These are phyloP conservation scores for Narthecium ossifragum DNA, from an alignment of 106 monocot genomes.

Conservation along the genomic window DNA sequence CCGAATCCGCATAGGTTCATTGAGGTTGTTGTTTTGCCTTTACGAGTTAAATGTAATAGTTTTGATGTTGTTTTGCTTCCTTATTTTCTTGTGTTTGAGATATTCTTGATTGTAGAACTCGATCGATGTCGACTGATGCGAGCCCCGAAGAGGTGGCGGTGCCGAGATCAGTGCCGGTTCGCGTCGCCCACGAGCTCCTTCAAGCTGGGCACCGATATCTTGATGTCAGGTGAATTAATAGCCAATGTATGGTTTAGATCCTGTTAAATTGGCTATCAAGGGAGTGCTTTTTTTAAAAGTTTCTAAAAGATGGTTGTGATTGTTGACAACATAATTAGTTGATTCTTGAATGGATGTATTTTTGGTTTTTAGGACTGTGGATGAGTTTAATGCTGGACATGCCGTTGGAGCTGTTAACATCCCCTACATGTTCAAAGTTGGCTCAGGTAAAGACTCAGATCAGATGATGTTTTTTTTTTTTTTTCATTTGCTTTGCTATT, in stretches of 20 bases:
- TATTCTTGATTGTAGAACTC: not conserved
- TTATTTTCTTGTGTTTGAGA: no score
- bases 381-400: slow-evolving; percentile 70
- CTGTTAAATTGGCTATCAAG: not conserved
- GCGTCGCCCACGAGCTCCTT: slow-evolving; percentile 75
- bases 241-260: not conserved
- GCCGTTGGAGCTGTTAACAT: slow-evolving; percentile 59
- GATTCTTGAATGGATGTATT: not conserved
- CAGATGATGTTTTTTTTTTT: no score
- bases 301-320: not conserved
- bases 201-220: slow-evolving; percentile 85
- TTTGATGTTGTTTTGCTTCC: no score
- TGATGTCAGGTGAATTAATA: slow-evolving; percentile 57
- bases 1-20: no score
- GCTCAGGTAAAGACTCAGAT: slow-evolving; percentile 73
- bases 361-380: slow-evolving; percentile 41
- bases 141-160: slow-evolving; percentile 14
- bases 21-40: no score
- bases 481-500: no score
- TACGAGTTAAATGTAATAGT: no score
- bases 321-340: not conserved
- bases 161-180: slow-evolving; percentile 75
- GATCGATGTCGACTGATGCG: slow-evolving; percentile 17
- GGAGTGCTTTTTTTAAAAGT: not conserved
- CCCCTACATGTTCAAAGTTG: slow-evolving; percentile 62